phyloP scores from a whole-genome alignment of 1,284 basidiomycete species.

The Salmacisia buchloeana region DNA sequence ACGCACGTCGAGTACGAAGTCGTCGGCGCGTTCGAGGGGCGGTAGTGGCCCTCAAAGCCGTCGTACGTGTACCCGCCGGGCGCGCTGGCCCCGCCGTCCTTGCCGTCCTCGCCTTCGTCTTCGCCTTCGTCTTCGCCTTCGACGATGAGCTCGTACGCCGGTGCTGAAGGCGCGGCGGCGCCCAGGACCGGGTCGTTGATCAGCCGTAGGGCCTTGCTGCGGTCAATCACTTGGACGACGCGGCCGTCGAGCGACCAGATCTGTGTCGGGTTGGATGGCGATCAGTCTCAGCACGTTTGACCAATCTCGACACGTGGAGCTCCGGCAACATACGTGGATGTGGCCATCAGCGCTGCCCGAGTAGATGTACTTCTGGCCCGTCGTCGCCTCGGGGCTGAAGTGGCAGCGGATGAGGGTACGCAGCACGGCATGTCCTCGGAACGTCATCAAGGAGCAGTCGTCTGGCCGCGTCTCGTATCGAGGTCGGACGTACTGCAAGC shows the following conservation, averaged over 20 bases:
- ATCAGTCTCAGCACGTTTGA: no score
- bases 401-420: conserved; percentile 90
- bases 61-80: conserved; percentile 10
- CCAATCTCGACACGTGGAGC: no score
- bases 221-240: conserved; percentile 75
- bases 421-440: conserved; percentile 78
- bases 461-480: conserved; percentile 61
- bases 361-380: conserved; percentile 87
- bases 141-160: conserved; percentile 20
- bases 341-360: conserved; percentile 75
- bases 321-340: conserved; percentile 24
- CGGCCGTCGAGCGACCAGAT: conserved; percentile 92
- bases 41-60: conserved; percentile 11
- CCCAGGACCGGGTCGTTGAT: conserved; percentile 38
- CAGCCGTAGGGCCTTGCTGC: conserved; percentile 69
- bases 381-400: conserved; percentile 85
- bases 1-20: conserved; percentile 53
- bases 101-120: no score
- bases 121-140: conserved; percentile 11
- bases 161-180: conserved; percentile 32
- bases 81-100: not conserved
- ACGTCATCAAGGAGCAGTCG: conserved; percentile 94
- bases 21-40: not conserved
- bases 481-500: conserved; percentile 53
- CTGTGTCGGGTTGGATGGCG: conserved; percentile 52